Percentiles rank a stretch among this genome's conserved stretches.
phyloP scores from a whole-genome alignment of 2,329 filamentous ascomycete genomes.

The Pseudogymnoascus sp. region DNA sequence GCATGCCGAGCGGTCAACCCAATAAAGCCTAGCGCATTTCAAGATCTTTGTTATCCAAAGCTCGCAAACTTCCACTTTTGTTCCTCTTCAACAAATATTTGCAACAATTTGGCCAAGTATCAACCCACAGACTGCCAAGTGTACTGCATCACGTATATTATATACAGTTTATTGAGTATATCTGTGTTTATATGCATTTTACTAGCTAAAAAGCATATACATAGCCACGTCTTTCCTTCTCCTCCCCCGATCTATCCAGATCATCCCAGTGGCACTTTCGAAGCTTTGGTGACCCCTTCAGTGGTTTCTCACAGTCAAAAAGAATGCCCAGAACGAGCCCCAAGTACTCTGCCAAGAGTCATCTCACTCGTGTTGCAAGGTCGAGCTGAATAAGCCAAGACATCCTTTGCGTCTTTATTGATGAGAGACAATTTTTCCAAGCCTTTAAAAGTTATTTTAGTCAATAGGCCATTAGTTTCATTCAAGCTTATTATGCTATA shows the following conservation, averaged over 20 bases:
- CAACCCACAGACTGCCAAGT: neutral
- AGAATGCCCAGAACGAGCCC: constrained; percentile 69
- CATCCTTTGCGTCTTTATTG: constrained; percentile 76
- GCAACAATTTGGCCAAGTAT: neutral
- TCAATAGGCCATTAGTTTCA: constrained; percentile 2
- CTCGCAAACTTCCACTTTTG: constrained; percentile 1
- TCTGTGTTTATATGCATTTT: neutral
- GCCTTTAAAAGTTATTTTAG: neutral
- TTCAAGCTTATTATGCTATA: neutral
- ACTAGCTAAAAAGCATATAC: neutral
- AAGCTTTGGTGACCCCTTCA: constrained; percentile 71
- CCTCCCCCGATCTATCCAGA: neutral
- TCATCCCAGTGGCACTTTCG: constrained; percentile 65
- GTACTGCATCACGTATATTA: neutral
- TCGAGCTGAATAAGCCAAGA: constrained; percentile 65
- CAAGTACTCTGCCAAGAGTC: constrained; percentile 78
- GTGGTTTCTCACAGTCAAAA: constrained; percentile 81
- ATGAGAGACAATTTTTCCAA: constrained; percentile 55
- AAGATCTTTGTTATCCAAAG: constrained; percentile 5
- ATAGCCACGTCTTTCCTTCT: neutral
- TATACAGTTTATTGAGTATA: neutral
- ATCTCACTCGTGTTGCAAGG: constrained; percentile 92
- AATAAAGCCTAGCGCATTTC: neutral
- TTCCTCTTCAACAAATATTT: constrained; percentile 8
- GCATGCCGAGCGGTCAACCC: neutral